Base-by-base conservation (phyloP, 1,139 yeast genomes). In the Taphrina deformans region DNA sequence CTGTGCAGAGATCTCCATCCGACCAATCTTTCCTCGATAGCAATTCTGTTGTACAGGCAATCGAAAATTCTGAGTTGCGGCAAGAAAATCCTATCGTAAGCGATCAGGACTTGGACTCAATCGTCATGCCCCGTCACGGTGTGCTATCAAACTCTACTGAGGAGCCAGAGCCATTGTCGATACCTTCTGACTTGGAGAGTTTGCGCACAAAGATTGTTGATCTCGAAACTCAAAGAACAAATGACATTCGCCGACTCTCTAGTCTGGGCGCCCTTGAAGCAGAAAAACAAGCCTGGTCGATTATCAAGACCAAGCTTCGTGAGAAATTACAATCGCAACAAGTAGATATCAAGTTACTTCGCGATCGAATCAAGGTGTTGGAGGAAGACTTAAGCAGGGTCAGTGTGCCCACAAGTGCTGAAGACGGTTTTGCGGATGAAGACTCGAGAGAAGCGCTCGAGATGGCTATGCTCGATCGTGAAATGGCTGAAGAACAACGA, bases 381-480 rank as follows among this genome's bases (percentile, higher is more conserved):
- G 62, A 62, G 14, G 14, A 5, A 14, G 27, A 35, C 10, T 40
- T 65, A 29, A 55, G 27, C 1, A 40, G 14, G 4, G 35, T 38
- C 6, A 53, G 23, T 14, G 51, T 44, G 12, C 26, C 51, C 21
- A 29, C 16, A 2, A 21, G 31, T 18, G 31, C 41, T 35, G 21
- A n/a, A 6, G 50, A 52, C 9, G 53, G 14, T 26, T n/a, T 35
- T n/a, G 14, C 14, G 7, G 50, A 9, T 3, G 33, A n/a, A n/a
- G 56, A 45, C 21, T 21, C 18, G 23, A 26, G 40, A 4, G 84
- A 83, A 51, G 74, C 78, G 0, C 68, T 85, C 23, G 92, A 87
- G 69, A 75, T 81, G 72, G 72, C 82, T 0, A 74, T 81, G 0
- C 77, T 85, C 1, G 91, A 86, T 64, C 79, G 80, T 66, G 87